Evolutionary conservation across 768 basidiomycete species (phyloP).

Genomic region (Lentinula boryana): DNA sequence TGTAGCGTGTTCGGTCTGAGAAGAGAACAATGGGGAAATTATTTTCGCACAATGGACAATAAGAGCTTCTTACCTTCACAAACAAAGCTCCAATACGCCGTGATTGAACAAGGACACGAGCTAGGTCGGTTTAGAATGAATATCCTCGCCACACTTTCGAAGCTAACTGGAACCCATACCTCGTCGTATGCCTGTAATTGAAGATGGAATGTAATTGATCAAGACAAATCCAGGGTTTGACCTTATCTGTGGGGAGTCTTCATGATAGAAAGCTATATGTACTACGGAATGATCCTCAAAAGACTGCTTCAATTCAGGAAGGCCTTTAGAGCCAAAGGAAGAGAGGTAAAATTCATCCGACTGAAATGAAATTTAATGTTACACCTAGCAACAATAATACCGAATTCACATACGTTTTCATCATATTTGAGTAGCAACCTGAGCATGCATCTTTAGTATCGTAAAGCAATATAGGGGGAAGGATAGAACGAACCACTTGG

Average conservation of each 20-base stretch:
- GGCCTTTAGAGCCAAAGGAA: slow-evolving; percentile 33
- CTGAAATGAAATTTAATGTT: slow-evolving; percentile 13
- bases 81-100: slow-evolving; percentile 40
- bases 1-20: slow-evolving; percentile 38
- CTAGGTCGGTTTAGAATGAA: slow-evolving; percentile 16
- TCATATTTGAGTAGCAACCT: slow-evolving; percentile 2
- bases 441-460: neutral
- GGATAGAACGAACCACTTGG: slow-evolving; percentile 15
- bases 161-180: slow-evolving; percentile 14
- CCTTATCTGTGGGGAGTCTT: slow-evolving; percentile 25
- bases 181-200: slow-evolving; percentile 29
- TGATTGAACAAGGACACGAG: slow-evolving; percentile 41
- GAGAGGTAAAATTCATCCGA: slow-evolving; percentile 33
- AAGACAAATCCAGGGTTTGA: slow-evolving; percentile 29
- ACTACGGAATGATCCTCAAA: slow-evolving; percentile 31
- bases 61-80: slow-evolving; percentile 26
- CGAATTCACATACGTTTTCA: slow-evolving; percentile 3
- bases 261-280: slow-evolving; percentile 41
- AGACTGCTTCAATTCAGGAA: slow-evolving; percentile 40
- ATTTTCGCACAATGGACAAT: slow-evolving; percentile 11
- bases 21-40: slow-evolving; percentile 13
- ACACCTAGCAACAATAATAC: neutral
- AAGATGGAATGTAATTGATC: slow-evolving; percentile 40
- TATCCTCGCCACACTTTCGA: slow-evolving; percentile 13
- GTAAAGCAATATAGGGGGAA: neutral